Evolutionary conservation across 148 eudicot genomes (phyloP), one percentile per base, ranked within the genome.

Genomic region (Chenopodium suecicum): DNA sequence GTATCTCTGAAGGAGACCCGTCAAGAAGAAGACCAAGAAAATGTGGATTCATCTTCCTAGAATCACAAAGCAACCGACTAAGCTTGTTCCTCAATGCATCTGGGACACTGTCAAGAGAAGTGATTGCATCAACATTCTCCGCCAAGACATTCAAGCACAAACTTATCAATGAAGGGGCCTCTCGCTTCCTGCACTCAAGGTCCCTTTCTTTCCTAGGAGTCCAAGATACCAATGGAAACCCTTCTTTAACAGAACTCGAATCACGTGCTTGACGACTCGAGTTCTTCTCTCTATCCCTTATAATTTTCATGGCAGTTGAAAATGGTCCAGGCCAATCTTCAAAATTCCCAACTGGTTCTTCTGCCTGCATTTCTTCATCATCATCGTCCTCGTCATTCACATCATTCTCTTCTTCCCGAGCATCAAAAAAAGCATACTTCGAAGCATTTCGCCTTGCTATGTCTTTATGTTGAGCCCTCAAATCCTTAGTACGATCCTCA

Each of bases 321-420:
- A 93, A 95, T 16, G 98, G 98, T 72, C 98, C 98, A 22, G 98
- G 98, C 98, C 97, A 91, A 83, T 93, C 97, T 78, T 93, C 97
- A 34, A 79, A 70, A 64, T 81, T 83, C 67, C 23, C 31, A 27
- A n/a, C 81, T 0, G 70, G 77, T 52, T 86, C 82, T 72, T 65
- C 79, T 46, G 41, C 8, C 19, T 89, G 84, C 75, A 31, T 76
- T 67, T 87, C 92, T 25, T 81, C 81, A 67, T 78, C 91, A 70
- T 74, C 73, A 82, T 82, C 80, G 81, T 72, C 83, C 20, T 66
- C 86, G 29, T 34, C 67, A 74, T 80, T 70, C 44, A 2, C 54
- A 9, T 48, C 14, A 32, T 74, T 86, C 63, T 77, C 87, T 73
- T 68, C 87, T 67, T 90, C 91, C n/a, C 63, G 27, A 16, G 88